A percentile compares a stretch with the other conserved stretches of the same genome.
phyloP scores from a whole-genome alignment of 2,329 filamentous ascomycete species.

The Alternaria consortialis region DNA sequence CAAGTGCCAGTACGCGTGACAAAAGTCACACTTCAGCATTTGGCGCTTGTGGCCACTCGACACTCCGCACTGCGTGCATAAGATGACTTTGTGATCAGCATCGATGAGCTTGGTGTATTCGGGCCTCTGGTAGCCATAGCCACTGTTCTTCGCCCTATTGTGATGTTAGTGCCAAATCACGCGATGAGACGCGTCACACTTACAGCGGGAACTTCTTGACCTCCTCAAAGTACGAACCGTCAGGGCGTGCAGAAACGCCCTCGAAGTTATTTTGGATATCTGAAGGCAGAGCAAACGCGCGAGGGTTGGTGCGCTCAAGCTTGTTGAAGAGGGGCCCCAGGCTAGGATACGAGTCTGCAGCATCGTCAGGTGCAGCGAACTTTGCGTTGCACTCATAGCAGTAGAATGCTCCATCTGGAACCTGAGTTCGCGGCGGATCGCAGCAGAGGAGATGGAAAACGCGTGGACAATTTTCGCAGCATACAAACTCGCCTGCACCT shows the following conservation, averaged over 20 bases:
- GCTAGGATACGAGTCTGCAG: conserved; percentile 27
- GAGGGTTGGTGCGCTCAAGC: conserved; percentile 74
- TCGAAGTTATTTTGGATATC: conserved; percentile 79
- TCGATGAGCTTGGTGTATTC: conserved; percentile 70
- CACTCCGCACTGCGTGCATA: conserved; percentile 79
- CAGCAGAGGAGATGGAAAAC: conserved; percentile 92
- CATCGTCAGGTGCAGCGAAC: conserved; percentile 37
- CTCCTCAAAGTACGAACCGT: conserved; percentile 83
- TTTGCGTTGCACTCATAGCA: conserved; percentile 66
- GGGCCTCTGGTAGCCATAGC: conserved; percentile 52
- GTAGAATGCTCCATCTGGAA: conserved; percentile 68
- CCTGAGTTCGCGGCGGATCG: conserved; percentile 69
- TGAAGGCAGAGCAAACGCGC: conserved; percentile 74
- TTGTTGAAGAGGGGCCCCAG: conserved; percentile 71
- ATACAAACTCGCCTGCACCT: conserved; percentile 84
- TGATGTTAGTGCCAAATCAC: conserved; percentile 39
- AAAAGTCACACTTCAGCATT: conserved; percentile 88
- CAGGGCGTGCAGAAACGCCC: conserved; percentile 76
- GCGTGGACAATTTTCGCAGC: conserved; percentile 90
- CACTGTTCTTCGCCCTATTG: conserved; percentile 49
- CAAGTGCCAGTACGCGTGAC: conserved; percentile 84
- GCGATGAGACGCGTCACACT: conserved; percentile 51
- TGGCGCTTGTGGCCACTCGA: conserved; percentile 70
- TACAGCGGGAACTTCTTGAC: conserved; percentile 66
- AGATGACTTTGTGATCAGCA: conserved; percentile 75